Evolutionary conservation across 352 stramenopile genomes (phyloP).

Genomic region (Phytophthora sp.): DNA sequence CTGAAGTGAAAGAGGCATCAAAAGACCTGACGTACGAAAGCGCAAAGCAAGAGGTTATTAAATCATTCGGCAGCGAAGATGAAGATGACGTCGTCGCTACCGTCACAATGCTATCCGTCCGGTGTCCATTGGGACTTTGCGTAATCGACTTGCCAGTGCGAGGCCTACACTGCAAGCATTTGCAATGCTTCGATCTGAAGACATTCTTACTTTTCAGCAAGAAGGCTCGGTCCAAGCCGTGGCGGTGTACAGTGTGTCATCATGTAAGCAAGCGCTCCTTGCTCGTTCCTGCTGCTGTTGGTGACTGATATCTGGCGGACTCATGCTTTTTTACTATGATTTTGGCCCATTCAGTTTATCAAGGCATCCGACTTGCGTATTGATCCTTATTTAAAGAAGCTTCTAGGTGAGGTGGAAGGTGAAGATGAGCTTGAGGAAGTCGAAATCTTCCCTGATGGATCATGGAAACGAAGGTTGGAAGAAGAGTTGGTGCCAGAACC

Average conservation of each 20-base stretch:
- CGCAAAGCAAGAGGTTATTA: conserved; percentile 78
- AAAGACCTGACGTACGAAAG: conserved; percentile 73
- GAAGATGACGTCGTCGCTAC: conserved; percentile 87
- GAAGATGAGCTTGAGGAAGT: conserved; percentile 91
- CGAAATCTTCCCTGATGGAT: conserved; percentile 88
- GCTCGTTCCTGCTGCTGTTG: not conserved
- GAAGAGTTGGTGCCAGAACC: conserved; percentile 51
- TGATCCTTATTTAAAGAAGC: conserved; percentile 90
- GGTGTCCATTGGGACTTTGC: conserved; percentile 85
- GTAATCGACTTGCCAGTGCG: conserved; percentile 91
- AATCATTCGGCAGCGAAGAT: conserved; percentile 79
- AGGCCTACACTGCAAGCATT: conserved; percentile 91
- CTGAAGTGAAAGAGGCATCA: conserved; percentile 66
- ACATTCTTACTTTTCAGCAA: conserved; percentile 94
- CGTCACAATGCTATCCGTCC: conserved; percentile 89
- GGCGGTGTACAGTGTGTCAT: conserved; percentile 92
- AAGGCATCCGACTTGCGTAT: conserved; percentile 87
- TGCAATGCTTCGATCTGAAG: conserved; percentile 96
- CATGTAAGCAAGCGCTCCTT: conserved; percentile 55
- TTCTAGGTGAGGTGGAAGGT: conserved; percentile 84
- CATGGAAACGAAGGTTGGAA: conserved; percentile 70
- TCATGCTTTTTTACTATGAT: conserved; percentile 7
- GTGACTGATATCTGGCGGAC: conserved; percentile 2
- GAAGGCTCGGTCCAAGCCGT: conserved; percentile 85
- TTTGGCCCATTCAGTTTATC: conserved; percentile 74